Conservation (phyloP, 1,139 yeast species). For the Geotrichum reessii region DNA sequence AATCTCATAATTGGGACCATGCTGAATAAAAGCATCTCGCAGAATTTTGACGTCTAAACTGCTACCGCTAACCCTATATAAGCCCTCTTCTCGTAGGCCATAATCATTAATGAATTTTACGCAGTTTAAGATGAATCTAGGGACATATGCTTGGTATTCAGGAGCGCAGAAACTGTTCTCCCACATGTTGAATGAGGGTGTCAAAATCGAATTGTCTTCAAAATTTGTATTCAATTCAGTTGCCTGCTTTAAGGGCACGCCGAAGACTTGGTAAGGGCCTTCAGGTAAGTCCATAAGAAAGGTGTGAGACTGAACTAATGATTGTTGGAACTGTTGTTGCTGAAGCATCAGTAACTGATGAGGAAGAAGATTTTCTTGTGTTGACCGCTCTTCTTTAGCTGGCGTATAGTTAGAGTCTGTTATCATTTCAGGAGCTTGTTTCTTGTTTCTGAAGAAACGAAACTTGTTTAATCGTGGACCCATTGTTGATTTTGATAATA, state of each 20-base stretch:
- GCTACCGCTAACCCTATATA: slow-evolving; percentile 77
- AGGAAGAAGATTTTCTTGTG: slow-evolving; percentile 5
- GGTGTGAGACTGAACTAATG: slow-evolving; percentile 2
- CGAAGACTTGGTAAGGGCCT: slow-evolving; percentile 25
- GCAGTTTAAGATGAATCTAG: slow-evolving; percentile 26
- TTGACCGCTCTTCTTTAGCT: background rate
- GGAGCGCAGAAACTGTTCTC: slow-evolving; percentile 17
- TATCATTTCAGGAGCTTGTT: slow-evolving; percentile 14
- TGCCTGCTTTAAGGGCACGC: slow-evolving; percentile 28
- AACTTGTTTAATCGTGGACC: background rate
- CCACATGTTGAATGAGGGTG: slow-evolving; percentile 15
- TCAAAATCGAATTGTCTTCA: slow-evolving; percentile 8
- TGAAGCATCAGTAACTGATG: background rate
- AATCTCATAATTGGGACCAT: slow-evolving; percentile 56
- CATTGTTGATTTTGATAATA: background rate
- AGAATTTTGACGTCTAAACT: slow-evolving; percentile 57
- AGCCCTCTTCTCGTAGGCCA: slow-evolving; percentile 75
- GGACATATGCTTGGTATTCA: slow-evolving; percentile 25
- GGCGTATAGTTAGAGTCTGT: slow-evolving; percentile 1
- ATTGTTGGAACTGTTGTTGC: background rate
- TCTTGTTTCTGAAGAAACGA: slow-evolving; percentile 3
- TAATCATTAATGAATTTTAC: slow-evolving; percentile 23
- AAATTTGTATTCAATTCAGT: slow-evolving; percentile 14
- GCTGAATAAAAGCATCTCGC: slow-evolving; percentile 56
- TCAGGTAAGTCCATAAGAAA: slow-evolving; percentile 6